Percentiles rank a stretch among this genome's conserved stretches.
These are phyloP conservation scores for Silene conica DNA, from an alignment of 148 eudicot genomes.

Conservation along the genomic window DNA sequence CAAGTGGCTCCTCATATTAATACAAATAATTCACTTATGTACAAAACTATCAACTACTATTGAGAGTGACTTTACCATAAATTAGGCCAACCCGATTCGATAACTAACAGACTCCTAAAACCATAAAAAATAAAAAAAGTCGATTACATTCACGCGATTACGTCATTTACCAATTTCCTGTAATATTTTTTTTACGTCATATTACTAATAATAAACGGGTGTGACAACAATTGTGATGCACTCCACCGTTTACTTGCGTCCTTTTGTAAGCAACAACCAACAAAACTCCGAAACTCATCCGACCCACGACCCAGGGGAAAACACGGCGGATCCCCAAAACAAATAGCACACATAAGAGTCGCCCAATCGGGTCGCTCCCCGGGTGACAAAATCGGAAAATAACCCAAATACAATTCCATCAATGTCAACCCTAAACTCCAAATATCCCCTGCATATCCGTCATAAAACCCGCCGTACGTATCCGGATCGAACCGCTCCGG, in stretches of 20 bases:
- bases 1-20: conserved; percentile 2
- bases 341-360: conserved; percentile 85
- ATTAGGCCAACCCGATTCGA: neutral
- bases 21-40: no score
- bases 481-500: conserved; percentile 95
- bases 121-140: neutral
- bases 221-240: conserved; percentile 35
- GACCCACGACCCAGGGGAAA: conserved; percentile 38
- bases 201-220: conserved; percentile 29
- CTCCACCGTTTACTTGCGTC: conserved; percentile 37
- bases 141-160: neutral
- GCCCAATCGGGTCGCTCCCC: conserved; percentile 96
- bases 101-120: neutral
- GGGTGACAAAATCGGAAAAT: conserved; percentile 59
- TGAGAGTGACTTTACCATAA: conserved; percentile 1
- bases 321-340: conserved; percentile 79
- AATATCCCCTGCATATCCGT: conserved; percentile 82
- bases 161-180: neutral
- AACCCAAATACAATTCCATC: conserved; percentile 76
- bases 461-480: conserved; percentile 63
- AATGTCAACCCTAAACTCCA: conserved; percentile 85
- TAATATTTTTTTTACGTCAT: conserved; percentile 4
- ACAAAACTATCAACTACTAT: neutral
- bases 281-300: conserved; percentile 34
- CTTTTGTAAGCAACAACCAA: conserved; percentile 41